Evolutionary conservation across 371 early-diverging fungal genomes (phyloP).

Genomic region (Fennellomyces sp.): DNA sequence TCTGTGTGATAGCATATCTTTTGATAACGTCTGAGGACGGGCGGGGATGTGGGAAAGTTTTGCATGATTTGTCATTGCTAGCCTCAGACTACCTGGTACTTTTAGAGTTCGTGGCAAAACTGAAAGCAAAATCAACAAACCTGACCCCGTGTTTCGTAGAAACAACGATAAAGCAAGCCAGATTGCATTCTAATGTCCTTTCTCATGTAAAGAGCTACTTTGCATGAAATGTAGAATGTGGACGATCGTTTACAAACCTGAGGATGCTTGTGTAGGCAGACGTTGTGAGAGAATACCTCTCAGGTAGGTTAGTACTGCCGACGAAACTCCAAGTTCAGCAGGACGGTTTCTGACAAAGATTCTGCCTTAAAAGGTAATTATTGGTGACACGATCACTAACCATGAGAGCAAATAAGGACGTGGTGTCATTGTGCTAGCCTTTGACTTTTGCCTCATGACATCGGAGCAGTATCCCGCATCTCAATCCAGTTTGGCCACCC

Average conservation of each 20-base stretch:
- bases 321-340: neutral
- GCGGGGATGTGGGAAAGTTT: constrained; percentile 24
- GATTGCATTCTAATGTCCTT: neutral
- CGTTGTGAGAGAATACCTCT: neutral
- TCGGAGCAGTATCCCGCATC: no score
- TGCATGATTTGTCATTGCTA: constrained; percentile 43
- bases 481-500: no score
- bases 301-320: neutral
- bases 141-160: no score
- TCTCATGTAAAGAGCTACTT: neutral
- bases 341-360: constrained; percentile 11
- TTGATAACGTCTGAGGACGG: constrained; percentile 12
- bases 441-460: no score
- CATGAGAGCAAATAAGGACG: neutral
- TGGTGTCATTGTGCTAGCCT: neutral
- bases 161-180: no score
- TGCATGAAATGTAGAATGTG: neutral
- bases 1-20: neutral
- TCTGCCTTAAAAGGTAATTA: neutral
- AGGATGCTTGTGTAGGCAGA: neutral
- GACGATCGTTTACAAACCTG: constrained; percentile 4
- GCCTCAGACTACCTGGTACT: constrained; percentile 53
- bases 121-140: no score
- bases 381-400: neutral
- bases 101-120: no score